Percentiles rank a stretch among this genome's conserved stretches.
phyloP scores from a whole-genome alignment of 208 protist genomes.

The Dictyostelium gargantuum region DNA sequence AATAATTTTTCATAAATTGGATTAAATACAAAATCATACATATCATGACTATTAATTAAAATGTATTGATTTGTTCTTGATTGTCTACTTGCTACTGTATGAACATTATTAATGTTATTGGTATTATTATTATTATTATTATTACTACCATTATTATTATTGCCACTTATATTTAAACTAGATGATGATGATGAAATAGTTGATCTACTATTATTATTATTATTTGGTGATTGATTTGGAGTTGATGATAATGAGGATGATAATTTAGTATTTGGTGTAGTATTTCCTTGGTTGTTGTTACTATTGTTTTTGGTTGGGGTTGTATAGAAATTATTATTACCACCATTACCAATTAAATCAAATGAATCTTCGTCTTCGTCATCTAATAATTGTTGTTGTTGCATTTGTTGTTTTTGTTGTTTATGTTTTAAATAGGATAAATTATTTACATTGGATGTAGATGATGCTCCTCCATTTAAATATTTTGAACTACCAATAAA shows the following conservation, averaged over 20 bases:
- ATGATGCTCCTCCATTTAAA: not conserved
- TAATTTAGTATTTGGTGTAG: not conserved
- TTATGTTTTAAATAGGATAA: not conserved
- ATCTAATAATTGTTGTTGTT: not conserved
- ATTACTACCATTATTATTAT: not conserved
- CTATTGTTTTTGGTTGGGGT: not conserved
- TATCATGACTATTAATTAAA: slow-evolving; percentile 47
- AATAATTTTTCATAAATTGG: slow-evolving; percentile 37
- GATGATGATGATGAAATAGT: not conserved
- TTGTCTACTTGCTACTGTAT: not conserved
- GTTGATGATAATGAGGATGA: not conserved
- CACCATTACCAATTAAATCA: not conserved
- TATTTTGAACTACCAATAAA: not conserved
- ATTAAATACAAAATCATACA: slow-evolving; percentile 44
- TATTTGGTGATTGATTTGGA: not conserved
- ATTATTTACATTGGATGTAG: not conserved
- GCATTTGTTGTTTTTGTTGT: not conserved
- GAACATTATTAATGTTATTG: not conserved
- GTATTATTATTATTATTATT: not conserved
- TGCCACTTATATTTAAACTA: not conserved
- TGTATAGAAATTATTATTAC: too few relatives aligned
- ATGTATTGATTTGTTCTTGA: slow-evolving; percentile 18
- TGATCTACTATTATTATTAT: not conserved
- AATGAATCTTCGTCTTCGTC: not conserved
- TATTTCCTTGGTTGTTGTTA: too few relatives aligned